A percentile compares a stretch with the other conserved stretches of the same genome.
These are phyloP conservation scores for Enterospora canceri DNA, from an alignment of 371 early-diverging fungal genomes.

Conservation along the genomic window DNA sequence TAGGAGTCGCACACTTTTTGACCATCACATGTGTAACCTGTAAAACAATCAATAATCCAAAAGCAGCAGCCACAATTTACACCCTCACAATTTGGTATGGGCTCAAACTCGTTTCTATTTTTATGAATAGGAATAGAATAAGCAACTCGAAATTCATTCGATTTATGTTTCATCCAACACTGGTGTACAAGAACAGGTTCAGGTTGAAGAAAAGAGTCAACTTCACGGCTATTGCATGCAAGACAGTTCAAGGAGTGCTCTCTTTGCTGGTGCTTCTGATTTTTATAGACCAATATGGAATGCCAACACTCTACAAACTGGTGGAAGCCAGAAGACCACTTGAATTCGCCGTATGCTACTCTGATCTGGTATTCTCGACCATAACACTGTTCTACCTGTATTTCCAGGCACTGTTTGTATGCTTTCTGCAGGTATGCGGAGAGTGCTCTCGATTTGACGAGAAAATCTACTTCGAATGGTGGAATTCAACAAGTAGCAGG, in stretches of 20 bases:
- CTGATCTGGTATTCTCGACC: slow-evolving; percentile 30
- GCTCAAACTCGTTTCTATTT: too few species aligned
- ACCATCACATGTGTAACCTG: too few species aligned
- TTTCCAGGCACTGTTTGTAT: slow-evolving; percentile 75
- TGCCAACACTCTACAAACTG: slow-evolving; percentile 39
- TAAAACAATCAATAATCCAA: too few species aligned
- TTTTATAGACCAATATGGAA: slow-evolving; percentile 45
- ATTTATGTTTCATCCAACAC: slow-evolving; percentile 36
- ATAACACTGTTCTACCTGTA: slow-evolving; percentile 65
- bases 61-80: too few species aligned
- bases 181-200: slow-evolving; percentile 19
- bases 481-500: slow-evolving; percentile 78
- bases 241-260: background rate
- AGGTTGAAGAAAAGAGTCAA: background rate
- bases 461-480: slow-evolving; percentile 92
- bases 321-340: background rate
- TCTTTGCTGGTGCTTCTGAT: slow-evolving; percentile 32
- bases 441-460: slow-evolving; percentile 87
- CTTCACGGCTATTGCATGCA: slow-evolving; percentile 1
- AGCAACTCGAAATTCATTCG: slow-evolving; percentile 22
- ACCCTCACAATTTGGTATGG: too few species aligned
- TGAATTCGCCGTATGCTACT: slow-evolving; percentile 18
- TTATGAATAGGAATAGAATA: too few species aligned
- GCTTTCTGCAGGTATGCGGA: slow-evolving; percentile 78
- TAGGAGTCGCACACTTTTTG: too few species aligned